Percentiles rank a stretch among this genome's conserved stretches.
phyloP scores from a whole-genome alignment of 495 filamentous ascomycete genomes.

The Alectoria sarmentosa region DNA sequence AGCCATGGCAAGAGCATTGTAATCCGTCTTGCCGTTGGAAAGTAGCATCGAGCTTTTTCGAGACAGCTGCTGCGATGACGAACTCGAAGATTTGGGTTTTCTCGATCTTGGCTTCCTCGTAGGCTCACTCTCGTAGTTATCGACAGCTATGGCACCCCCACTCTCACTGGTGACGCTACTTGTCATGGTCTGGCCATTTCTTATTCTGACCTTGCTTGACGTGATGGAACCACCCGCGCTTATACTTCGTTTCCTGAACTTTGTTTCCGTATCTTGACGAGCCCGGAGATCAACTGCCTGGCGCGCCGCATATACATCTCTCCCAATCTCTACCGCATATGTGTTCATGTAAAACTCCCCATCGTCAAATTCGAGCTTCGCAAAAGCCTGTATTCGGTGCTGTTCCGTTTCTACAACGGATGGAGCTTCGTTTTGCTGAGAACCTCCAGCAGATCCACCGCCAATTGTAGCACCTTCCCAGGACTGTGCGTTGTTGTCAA shows the following conservation, averaged over 20 bases:
- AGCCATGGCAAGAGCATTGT: constrained; percentile 40
- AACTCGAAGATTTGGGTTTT: constrained; percentile 34
- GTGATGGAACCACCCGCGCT: constrained; percentile 27
- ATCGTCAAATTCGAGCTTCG: constrained; percentile 64
- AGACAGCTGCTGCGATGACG: constrained; percentile 36
- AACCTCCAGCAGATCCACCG: constrained; percentile 1
- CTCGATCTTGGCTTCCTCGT: constrained; percentile 25
- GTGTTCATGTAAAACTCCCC: constrained; percentile 69
- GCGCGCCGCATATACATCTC: constrained; percentile 51
- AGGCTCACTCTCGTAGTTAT: constrained; percentile 36
- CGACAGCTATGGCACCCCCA: constrained; percentile 52
- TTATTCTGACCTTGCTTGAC: constrained; percentile 40
- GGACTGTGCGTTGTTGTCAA: neutral
- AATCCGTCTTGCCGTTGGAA: constrained; percentile 30
- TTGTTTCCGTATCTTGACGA: constrained; percentile 36
- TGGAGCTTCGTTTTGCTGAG: constrained; percentile 20
- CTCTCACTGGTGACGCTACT: constrained; percentile 52
- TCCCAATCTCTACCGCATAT: constrained; percentile 56
- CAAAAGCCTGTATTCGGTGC: constrained; percentile 53
- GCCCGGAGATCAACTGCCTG: constrained; percentile 43
- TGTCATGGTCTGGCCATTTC: constrained; percentile 39
- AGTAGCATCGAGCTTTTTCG: constrained; percentile 46
- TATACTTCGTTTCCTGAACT: constrained; percentile 40
- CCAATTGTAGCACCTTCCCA: constrained; percentile 1
- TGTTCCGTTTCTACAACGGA: constrained; percentile 40